Conservation (phyloP, 1,139 yeast species). For the Diutina catenulata region DNA sequence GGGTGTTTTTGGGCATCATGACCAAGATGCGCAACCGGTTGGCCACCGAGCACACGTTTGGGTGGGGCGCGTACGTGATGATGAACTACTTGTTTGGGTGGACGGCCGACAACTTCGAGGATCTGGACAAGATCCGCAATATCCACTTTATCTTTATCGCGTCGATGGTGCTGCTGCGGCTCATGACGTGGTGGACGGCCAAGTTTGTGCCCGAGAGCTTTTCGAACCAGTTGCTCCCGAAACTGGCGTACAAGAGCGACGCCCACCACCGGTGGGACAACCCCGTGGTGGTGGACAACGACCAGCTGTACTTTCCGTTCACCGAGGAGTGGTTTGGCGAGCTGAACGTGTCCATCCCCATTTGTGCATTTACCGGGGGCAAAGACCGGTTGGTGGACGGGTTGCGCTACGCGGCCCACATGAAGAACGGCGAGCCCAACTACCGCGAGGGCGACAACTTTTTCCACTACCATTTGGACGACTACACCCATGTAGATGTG, state of each 20-base stretch:
- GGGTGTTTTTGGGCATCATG: constrained; percentile 50
- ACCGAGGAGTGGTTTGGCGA: background rate
- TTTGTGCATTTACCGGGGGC: constrained; percentile 51
- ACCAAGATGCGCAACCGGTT: constrained; percentile 35
- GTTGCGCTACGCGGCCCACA: constrained; percentile 36
- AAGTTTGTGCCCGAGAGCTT: constrained; percentile 33
- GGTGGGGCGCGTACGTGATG: constrained; percentile 60
- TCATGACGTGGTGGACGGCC: constrained; percentile 86
- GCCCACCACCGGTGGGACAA: constrained; percentile 11
- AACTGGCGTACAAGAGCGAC: constrained; percentile 20
- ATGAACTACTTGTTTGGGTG: constrained; percentile 80
- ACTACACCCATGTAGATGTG: constrained; percentile 44
- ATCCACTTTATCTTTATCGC: constrained; percentile 83
- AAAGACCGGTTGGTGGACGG: constrained; percentile 62
- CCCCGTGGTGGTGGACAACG: constrained; percentile 9
- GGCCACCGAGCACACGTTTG: constrained; percentile 39
- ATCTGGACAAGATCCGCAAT: constrained; percentile 45
- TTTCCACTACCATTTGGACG: constrained; percentile 27
- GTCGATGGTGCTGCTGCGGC: constrained; percentile 61
- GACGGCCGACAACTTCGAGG: constrained; percentile 66
- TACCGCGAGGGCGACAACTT: constrained; percentile 28
- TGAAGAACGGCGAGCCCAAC: constrained; percentile 37
- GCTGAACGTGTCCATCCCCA: constrained; percentile 20
- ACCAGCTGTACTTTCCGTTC: constrained; percentile 4
- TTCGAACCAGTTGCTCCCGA: constrained; percentile 25